Percentiles rank a stretch among this genome's conserved stretches.
phyloP scores from a whole-genome alignment of 768 basidiomycete species.

The Lentinula lateritia region DNA sequence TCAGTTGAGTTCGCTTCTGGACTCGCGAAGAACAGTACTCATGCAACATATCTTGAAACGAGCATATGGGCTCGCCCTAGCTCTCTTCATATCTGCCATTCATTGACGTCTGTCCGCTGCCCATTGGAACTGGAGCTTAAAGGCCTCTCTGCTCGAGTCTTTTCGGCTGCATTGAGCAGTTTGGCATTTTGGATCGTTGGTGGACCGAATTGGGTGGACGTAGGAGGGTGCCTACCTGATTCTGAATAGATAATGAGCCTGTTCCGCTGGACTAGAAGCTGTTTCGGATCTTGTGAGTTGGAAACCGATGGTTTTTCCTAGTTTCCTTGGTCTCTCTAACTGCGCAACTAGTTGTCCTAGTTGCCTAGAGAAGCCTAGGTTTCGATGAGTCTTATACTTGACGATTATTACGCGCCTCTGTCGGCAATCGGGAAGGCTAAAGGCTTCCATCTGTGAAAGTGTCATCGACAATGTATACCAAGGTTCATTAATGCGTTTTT shows the following conservation, averaged over 20 bases:
- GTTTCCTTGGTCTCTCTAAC: background rate
- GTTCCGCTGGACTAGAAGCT: slow-evolving; percentile 1
- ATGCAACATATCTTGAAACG: background rate
- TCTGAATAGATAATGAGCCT: background rate
- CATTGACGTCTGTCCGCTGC: background rate
- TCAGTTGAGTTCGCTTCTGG: background rate
- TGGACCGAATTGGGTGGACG: background rate
- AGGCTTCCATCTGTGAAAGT: slow-evolving; percentile 14
- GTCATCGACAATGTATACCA: background rate
- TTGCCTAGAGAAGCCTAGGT: slow-evolving; percentile 5
- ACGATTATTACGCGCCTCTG: slow-evolving; percentile 39
- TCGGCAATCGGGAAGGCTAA: slow-evolving; percentile 24
- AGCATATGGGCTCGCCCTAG: background rate
- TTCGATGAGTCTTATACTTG: slow-evolving; percentile 16
- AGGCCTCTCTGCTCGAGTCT: background rate
- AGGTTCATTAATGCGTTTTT: background rate
- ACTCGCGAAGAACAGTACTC: background rate
- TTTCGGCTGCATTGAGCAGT: background rate
- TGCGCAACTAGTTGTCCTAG: background rate
- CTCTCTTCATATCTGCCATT: background rate
- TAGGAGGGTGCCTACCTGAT: background rate
- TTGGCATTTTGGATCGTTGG: too few relatives aligned
- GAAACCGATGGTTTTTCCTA: background rate
- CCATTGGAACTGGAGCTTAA: background rate
- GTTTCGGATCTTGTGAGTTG: background rate